These are phyloP conservation scores for Ballota nigra DNA, from an alignment of 257 asterid species.

Conservation along the genomic window DNA sequence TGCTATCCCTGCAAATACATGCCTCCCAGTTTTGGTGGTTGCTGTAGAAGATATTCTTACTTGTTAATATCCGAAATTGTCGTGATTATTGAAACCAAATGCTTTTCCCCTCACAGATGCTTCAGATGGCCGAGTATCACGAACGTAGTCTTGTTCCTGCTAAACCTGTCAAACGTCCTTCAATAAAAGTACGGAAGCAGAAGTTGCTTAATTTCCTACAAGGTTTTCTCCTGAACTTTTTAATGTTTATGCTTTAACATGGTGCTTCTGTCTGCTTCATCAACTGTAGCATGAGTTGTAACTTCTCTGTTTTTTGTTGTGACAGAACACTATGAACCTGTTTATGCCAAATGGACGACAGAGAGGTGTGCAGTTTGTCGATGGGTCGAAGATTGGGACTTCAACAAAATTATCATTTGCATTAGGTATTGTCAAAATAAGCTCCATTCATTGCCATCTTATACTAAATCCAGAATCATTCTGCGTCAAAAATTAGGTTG, in stretches of 20 bases:
- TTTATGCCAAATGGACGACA: conserved; percentile 91
- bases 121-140: conserved; percentile 83
- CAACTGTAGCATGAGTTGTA: conserved; percentile 13
- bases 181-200: conserved; percentile 84
- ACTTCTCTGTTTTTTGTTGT: conserved; percentile 28
- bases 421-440: conserved; percentile 42
- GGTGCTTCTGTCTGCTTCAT: conserved; percentile 20
- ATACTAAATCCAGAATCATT: neutral
- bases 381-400: conserved; percentile 99
- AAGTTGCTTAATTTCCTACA: conserved; percentile 76
- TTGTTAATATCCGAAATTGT: neutral
- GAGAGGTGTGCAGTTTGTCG: conserved; percentile 99
- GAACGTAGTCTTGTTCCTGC: conserved; percentile 67
- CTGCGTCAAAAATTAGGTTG: conserved; percentile 20
- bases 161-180: conserved; percentile 76
- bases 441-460: neutral
- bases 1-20: neutral
- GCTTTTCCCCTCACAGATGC: conserved; percentile 59
- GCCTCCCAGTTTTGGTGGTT: conserved; percentile 5
- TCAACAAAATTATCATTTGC: conserved; percentile 83
- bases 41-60: conserved; percentile 15
- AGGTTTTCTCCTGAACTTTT: conserved; percentile 47
- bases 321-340: conserved; percentile 89
- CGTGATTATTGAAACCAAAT: neutral
- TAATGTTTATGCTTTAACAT: conserved; percentile 10